A percentile compares a stretch with the other conserved stretches of the same genome.
Evolutionary conservation across 1,139 yeast genomes (phyloP).

Genomic region (Taphrina communis): DNA sequence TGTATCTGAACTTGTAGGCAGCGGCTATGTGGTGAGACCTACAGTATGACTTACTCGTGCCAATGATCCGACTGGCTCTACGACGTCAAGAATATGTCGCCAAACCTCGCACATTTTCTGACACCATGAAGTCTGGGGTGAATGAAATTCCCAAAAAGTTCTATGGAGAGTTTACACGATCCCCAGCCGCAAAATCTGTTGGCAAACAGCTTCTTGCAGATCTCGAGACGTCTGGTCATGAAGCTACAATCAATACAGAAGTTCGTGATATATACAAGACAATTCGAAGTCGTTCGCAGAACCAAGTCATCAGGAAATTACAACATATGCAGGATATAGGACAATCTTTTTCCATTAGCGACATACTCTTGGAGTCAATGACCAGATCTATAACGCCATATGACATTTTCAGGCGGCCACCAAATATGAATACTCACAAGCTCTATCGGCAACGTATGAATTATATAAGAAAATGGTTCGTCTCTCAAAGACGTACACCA

Average conservation of each 20-base stretch:
- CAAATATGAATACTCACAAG: background rate
- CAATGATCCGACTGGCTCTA: background rate
- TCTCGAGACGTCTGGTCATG: background rate
- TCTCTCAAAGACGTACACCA: background rate
- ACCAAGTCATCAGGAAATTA: constrained; percentile 1
- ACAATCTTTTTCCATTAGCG: background rate
- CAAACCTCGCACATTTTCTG: background rate
- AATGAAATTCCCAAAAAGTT: background rate
- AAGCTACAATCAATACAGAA: background rate
- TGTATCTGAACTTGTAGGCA: background rate
- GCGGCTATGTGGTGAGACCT: background rate
- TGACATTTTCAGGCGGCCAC: background rate
- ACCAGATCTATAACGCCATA: constrained; percentile 4
- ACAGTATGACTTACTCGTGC: background rate
- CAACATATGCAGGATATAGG: background rate
- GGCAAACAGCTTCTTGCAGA: background rate
- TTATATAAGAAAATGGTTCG: constrained; percentile 9
- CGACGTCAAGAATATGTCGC: background rate
- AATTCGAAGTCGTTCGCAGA: constrained; percentile 15
- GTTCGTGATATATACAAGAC: background rate
- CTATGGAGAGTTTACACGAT: background rate
- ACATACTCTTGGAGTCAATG: background rate
- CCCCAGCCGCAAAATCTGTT: background rate
- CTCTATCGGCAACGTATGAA: constrained; percentile 12
- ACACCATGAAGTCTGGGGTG: background rate